Evolutionary conservation across 1,139 yeast species (phyloP), one percentile per base, ranked within the genome.

Genomic region (Yamadazyma epiphylla): DNA sequence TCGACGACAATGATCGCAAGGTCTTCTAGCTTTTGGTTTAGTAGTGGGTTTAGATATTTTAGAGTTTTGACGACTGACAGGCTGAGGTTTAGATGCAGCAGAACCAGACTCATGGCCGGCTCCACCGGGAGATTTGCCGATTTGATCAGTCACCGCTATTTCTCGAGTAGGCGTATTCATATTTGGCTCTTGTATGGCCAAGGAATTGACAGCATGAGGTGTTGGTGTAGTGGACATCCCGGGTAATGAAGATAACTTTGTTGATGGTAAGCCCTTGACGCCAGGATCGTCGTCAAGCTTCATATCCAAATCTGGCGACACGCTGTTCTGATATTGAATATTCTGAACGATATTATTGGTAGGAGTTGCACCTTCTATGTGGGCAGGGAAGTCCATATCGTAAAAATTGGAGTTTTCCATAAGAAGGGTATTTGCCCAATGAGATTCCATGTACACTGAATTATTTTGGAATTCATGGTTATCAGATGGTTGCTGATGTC

Each of bases 1-100:
- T 35, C 83, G 60, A 32, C 85, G 62, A 51, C 89, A 81, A 44
- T 77, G 84, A 46, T 79, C 86, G 50, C 89, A 81, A 1, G 84
- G 81, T 11, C 74, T 57, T 24, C 67, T 53, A 26, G 53, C 62
- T 32, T 60, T 59, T 11, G 47, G 35, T 31, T 30, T 17, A 7
- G 20, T 13, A 5, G 28, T 7, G 13, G 26, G 8, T 5, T 23
- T 20, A 25, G 31, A 20, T n/a, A 33, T 21, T 30, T 40, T 26
- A 28, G 35, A 19, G 28, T 24, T 6, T 10, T 25, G 15, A 13
- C 8, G 16, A 14, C 11, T 16, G 19, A 7, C 10, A 10, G 20
- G 20, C 20, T 17, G 20, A n/a, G n/a, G n/a, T n/a, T n/a, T n/a
- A n/a, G n/a, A n/a, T n/a, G n/a, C n/a, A 10, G 20, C 7, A 17